phyloP scores from a whole-genome alignment of 208 protist genomes.

The Sergeia podlipaevii region DNA sequence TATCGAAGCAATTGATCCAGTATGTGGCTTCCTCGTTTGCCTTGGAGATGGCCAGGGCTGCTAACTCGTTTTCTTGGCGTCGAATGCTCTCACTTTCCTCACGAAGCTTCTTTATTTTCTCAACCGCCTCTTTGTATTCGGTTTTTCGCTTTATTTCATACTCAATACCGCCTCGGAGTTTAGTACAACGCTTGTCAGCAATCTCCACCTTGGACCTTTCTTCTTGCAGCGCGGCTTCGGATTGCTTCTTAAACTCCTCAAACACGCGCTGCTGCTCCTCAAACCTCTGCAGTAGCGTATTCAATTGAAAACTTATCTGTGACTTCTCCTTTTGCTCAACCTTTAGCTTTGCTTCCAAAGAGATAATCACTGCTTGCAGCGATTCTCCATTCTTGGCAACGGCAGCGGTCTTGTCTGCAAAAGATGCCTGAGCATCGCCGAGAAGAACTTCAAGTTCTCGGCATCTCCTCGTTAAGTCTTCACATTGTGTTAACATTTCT shows the following conservation, averaged over 20 bases:
- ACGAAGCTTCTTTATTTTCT: slow-evolving; percentile 50
- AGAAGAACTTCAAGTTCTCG: slow-evolving; percentile 24
- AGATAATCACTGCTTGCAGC: slow-evolving; percentile 4
- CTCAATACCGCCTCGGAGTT: slow-evolving; percentile 45
- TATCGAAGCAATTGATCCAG: slow-evolving; percentile 75
- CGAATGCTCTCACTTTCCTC: slow-evolving; percentile 58
- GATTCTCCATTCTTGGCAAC: slow-evolving; percentile 16
- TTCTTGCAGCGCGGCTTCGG: slow-evolving; percentile 5
- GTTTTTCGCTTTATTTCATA: slow-evolving; percentile 68
- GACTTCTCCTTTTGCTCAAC: neutral
- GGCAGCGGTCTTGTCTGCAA: slow-evolving; percentile 15
- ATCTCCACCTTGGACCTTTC: slow-evolving; percentile 14
- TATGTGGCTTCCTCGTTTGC: slow-evolving; percentile 72
- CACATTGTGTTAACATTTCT: too few relatives aligned
- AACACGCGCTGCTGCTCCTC: slow-evolving; percentile 19
- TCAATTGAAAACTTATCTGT: neutral
- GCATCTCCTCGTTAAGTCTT: slow-evolving; percentile 13
- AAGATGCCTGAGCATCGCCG: slow-evolving; percentile 23
- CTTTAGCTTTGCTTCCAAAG: too few relatives aligned
- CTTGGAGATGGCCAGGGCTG: slow-evolving; percentile 49
- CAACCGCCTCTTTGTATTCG: slow-evolving; percentile 78
- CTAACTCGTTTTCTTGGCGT: slow-evolving; percentile 45
- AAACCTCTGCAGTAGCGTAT: slow-evolving; percentile 18
- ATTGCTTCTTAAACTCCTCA: slow-evolving; percentile 9
- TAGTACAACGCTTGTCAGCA: slow-evolving; percentile 22